Percentiles rank a stretch among this genome's conserved stretches.
These are phyloP conservation scores for Rhododendron kiyosumense DNA, from an alignment of 148 eudicot species.

Conservation along the genomic window DNA sequence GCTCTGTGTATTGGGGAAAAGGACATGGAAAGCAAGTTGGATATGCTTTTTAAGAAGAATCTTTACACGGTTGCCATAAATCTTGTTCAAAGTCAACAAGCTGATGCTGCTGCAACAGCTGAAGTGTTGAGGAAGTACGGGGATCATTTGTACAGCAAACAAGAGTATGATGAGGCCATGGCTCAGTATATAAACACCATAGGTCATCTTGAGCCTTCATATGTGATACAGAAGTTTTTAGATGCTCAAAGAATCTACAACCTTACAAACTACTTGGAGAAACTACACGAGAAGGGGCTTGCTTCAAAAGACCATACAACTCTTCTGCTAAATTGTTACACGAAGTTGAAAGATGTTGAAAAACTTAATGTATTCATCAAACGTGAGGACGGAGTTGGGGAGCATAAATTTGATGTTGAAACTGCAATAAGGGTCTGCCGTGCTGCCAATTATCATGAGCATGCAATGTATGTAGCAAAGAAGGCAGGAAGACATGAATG, in stretches of 20 bases:
- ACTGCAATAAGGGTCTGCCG: conserved; percentile 96
- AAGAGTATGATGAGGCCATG: conserved; percentile 93
- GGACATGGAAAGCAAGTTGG: conserved; percentile 98
- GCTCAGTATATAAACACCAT: conserved; percentile 90
- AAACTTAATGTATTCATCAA: conserved; percentile 80
- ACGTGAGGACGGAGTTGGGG: conserved; percentile 77
- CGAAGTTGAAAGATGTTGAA: conserved; percentile 94
- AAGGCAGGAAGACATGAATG: conserved; percentile 94
- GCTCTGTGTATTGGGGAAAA: conserved; percentile 84
- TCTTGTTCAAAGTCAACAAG: conserved; percentile 96
- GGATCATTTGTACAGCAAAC: conserved; percentile 87
- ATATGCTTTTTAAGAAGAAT: conserved; percentile 92
- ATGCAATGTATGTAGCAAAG: conserved; percentile 98
- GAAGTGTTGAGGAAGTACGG: conserved; percentile 96
- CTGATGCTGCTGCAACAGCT: conserved; percentile 99
- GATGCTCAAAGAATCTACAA: conserved; percentile 98
- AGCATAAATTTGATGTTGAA: conserved; percentile 92
- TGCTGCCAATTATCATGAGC: conserved; percentile 95
- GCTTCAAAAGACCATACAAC: conserved; percentile 98
- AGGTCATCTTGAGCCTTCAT: conserved; percentile 95
- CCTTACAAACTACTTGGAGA: conserved; percentile 91
- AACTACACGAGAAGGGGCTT: conserved; percentile 87
- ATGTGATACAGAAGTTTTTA: conserved; percentile 91
- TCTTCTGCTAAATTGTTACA: conserved; percentile 86
- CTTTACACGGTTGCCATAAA: conserved; percentile 94